Percentiles rank a stretch among this genome's conserved stretches.
Evolutionary conservation across 495 filamentous ascomycete genomes (phyloP).

Genomic region (Pseudevernia furfuracea): DNA sequence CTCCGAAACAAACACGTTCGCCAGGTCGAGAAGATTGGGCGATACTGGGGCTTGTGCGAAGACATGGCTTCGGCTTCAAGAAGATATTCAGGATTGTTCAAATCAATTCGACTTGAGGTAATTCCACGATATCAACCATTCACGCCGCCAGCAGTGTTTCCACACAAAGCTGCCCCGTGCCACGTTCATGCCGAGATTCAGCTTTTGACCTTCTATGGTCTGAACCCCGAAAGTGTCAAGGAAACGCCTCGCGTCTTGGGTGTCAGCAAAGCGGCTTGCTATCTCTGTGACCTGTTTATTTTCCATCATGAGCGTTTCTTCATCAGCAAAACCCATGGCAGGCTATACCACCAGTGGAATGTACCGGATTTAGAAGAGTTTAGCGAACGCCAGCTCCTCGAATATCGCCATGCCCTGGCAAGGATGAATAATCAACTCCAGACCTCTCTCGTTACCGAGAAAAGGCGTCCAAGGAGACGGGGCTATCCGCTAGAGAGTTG

Average conservation of each 20-base stretch:
- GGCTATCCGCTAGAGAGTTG: not conserved
- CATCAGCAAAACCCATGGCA: slow-evolving; percentile 21
- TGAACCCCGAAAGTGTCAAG: not conserved
- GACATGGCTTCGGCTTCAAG: slow-evolving; percentile 16
- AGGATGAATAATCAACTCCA: not conserved
- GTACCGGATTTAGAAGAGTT: slow-evolving; percentile 10
- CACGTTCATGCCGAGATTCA: slow-evolving; percentile 28
- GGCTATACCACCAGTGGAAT: slow-evolving; percentile 23
- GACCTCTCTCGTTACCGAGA: not conserved
- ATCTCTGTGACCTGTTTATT: slow-evolving; percentile 27
- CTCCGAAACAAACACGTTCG: slow-evolving; percentile 9
- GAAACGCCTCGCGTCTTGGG: slow-evolving; percentile 21
- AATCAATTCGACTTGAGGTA: not conserved
- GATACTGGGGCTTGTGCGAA: slow-evolving; percentile 24
- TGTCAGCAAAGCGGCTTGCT: slow-evolving; percentile 26
- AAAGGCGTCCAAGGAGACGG: not conserved
- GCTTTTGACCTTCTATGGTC: slow-evolving; percentile 13
- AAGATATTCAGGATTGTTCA: not conserved
- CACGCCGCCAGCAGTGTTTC: too few species aligned
- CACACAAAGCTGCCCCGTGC: not conserved
- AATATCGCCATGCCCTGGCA: slow-evolving; percentile 4
- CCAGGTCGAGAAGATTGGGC: slow-evolving; percentile 24
- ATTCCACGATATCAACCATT: not conserved
- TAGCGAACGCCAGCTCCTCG: not conserved
- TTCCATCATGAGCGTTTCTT: slow-evolving; percentile 16